phyloP scores from a whole-genome alignment of 805 yeast species.

The Candida dajiaensis region DNA sequence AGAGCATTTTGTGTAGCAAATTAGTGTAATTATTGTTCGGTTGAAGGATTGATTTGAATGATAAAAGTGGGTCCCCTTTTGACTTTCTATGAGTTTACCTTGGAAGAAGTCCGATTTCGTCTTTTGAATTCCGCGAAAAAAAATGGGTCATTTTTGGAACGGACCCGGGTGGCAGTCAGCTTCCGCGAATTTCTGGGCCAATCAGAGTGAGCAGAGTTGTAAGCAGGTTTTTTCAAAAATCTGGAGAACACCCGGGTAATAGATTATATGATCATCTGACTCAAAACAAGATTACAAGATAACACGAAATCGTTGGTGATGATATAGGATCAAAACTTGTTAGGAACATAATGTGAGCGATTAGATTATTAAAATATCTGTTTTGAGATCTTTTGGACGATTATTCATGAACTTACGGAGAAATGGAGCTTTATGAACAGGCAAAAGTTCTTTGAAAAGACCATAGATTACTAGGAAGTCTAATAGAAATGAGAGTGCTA shows the following conservation, averaged over 20 bases:
- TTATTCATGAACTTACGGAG: too few relatives aligned
- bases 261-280: too few relatives aligned
- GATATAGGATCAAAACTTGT: too few relatives aligned
- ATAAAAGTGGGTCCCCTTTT: neutral
- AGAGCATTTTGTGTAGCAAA: neutral
- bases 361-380: too few relatives aligned
- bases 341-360: too few relatives aligned
- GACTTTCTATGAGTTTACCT: neutral
- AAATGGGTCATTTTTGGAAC: neutral
- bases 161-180: neutral
- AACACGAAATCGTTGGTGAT: too few relatives aligned
- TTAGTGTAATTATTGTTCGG: neutral
- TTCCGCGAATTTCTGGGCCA: neutral
- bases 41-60: neutral
- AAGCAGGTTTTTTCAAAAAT: neutral
- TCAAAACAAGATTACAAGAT: too few relatives aligned
- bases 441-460: too few relatives aligned
- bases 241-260: neutral
- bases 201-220: neutral
- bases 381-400: too few relatives aligned
- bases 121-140: neutral
- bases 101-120: neutral
- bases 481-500: too few relatives aligned
- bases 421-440: too few relatives aligned
- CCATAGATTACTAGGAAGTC: too few relatives aligned